Evolutionary conservation across 2,329 filamentous ascomycete species (phyloP), one percentile per base, ranked within the genome.

Genomic region (Aspergillus sergii): DNA sequence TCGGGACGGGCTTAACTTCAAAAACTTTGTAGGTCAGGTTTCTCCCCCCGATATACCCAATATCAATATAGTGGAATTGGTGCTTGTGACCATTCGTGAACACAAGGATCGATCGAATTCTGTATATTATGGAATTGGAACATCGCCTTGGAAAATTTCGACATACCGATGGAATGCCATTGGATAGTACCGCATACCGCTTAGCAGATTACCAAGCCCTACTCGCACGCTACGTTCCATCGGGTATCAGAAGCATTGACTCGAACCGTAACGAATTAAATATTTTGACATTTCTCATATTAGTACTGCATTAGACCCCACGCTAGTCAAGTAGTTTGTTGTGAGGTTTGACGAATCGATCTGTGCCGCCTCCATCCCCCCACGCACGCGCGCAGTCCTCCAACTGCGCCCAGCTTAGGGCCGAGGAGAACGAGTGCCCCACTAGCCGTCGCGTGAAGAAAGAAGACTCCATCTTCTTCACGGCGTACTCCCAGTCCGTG

Each of bases 401-500:
- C 39, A 41, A 19, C 39, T 41, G 39, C 39, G 39, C 39, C 39
- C 39, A 41, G 4, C 14, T 14, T 6, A 36, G 14, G 14, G 34
- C 34, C 5, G 23, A 46, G n/a, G 43, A 23, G n/a, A 60, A 56
- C 34, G 34, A 36, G 14, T 2, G 34, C 34, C 34, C 34, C 34
- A 36, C 39, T 7, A 41, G 19, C 36, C 50, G 58, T 8, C 58
- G 48, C 21, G 39, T 34, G 58, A 60, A 66, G 23, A 62, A 59
- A 21, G 59, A 62, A 5, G 30, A 26, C 28, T 62, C 43, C 61
- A 65, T 65, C 45, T 65, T 65, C 19, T 34, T 26, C 11, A 63
- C 61, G 26, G 63, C 63, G 21, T 58, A 60, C 2, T 63, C 63
- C 63, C 61, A 65, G 46, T 65, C 63, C 5, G 61, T 63, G 3